These are phyloP conservation scores for Cercospora sp. DNA, from an alignment of 2,329 filamentous ascomycete genomes.

Conservation along the genomic window DNA sequence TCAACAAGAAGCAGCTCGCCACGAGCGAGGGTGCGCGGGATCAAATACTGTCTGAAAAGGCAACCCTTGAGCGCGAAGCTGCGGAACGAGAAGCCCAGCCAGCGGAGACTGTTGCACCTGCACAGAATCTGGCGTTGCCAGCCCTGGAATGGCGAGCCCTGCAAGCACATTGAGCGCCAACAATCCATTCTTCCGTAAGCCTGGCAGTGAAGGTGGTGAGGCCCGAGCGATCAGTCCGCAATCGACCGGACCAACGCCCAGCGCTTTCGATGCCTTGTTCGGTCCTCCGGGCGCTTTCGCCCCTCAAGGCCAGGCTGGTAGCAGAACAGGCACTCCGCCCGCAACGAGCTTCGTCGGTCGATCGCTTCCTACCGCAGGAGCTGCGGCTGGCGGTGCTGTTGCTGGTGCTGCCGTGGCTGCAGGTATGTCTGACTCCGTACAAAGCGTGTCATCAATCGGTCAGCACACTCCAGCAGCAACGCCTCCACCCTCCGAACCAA, in stretches of 20 bases:
- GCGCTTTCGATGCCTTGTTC: slow-evolving; percentile 42
- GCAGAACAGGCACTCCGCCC: slow-evolving; percentile 36
- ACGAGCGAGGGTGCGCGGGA: slow-evolving; percentile 88
- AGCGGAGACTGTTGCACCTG: slow-evolving; percentile 20
- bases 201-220: slow-evolving; percentile 35
- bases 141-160: slow-evolving; percentile 29
- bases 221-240: slow-evolving; percentile 32
- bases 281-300: slow-evolving; percentile 48
- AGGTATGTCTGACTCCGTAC: slow-evolving; percentile 35
- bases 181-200: slow-evolving; percentile 88
- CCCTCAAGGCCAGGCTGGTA: slow-evolving; percentile 29
- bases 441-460: slow-evolving; percentile 32
- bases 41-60: slow-evolving; percentile 78
- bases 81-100: slow-evolving; percentile 29
- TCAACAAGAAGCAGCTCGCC: slow-evolving; percentile 95
- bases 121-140: slow-evolving; percentile 13
- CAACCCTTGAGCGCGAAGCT: slow-evolving; percentile 62
- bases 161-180: slow-evolving; percentile 56
- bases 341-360: slow-evolving; percentile 36
- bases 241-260: slow-evolving; percentile 36
- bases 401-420: slow-evolving; percentile 14
- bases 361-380: slow-evolving; percentile 23
- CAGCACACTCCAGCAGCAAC: slow-evolving; percentile 62
- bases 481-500: slow-evolving; percentile 56
- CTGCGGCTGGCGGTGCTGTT: slow-evolving; percentile 12